A percentile compares a stretch with the other conserved stretches of the same genome.
phyloP scores from a whole-genome alignment of 1,284 basidiomycete species.

The Ustilago sp. region DNA sequence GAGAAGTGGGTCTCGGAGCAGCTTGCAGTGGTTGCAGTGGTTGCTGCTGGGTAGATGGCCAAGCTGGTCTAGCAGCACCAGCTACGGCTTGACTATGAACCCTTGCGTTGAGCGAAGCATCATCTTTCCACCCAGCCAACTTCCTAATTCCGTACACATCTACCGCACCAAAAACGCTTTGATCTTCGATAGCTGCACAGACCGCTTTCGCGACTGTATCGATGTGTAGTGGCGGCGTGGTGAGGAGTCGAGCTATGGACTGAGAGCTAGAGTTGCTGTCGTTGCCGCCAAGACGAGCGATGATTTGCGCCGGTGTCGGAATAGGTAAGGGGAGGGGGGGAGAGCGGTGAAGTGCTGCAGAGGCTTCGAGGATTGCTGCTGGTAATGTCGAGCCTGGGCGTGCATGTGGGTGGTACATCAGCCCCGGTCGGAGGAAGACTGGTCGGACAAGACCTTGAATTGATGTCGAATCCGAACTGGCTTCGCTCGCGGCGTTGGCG shows the following conservation, averaged over 20 bases:
- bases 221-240: constrained; percentile 89
- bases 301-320: constrained; percentile 73
- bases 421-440: constrained; percentile 73
- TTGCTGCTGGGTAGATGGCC: constrained; percentile 16
- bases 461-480: not conserved
- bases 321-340: constrained; percentile 72
- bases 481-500: not conserved
- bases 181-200: constrained; percentile 72
- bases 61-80: constrained; percentile 5
- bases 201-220: constrained; percentile 93
- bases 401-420: constrained; percentile 94
- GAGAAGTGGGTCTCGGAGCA: constrained; percentile 13
- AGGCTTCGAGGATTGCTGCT: constrained; percentile 83
- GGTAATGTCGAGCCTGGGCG: constrained; percentile 87
- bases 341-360: constrained; percentile 54
- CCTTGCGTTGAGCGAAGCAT: constrained; percentile 28
- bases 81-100: constrained; percentile 19
- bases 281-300: constrained; percentile 28
- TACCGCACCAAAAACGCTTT: constrained; percentile 52
- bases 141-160: constrained; percentile 51
- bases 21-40: constrained; percentile 27
- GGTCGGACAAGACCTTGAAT: constrained; percentile 28
- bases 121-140: constrained; percentile 60
- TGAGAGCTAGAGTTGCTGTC: constrained; percentile 62
- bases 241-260: constrained; percentile 81